Base-by-base conservation (phyloP, 371 early-diverging fungal species). In the Rhizopus sp. region DNA sequence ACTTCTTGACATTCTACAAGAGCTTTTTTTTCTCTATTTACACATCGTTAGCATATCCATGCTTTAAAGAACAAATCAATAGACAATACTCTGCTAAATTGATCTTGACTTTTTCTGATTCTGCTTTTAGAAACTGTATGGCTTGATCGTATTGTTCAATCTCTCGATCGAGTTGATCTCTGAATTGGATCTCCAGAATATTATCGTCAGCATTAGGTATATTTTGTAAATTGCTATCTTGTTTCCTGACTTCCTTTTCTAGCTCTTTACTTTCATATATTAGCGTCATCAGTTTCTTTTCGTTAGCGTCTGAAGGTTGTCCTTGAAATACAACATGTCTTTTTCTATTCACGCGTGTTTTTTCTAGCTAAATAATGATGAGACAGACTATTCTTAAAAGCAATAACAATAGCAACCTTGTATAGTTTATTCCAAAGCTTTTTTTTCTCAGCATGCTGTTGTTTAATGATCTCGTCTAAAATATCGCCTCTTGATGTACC, bases 351-450 rank as follows among this genome's bases (percentile, higher is more conserved):
- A 16, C 7, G 5, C 39, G 38, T 23, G 41, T 35, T 4, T 53
- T 29, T 57, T 65, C 50, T 13, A 65, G 46, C 57, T 63, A 48
- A 32, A 9, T 50, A 17, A 35, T n/a, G 23, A 33, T 12, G 29
- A 4, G 12, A 23, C 30, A 44, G 12, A 34, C 17, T 29, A 16
- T 9, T 23, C 6, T 17, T 10, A 31, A 33, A 45, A 44, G 3
- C 29, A 48, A 17, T n/a, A 9, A 17, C 47, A 13, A 16, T 13
- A 37, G 13, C 23, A 59, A 70, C 76, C 34, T 68, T 34, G 37
- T 77, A 68, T 6, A 73, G 63, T 54, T 57, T 45, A 33, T 63
- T 47, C 74, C 74, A 77, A 35, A 73, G 57, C 40, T 17, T 12
- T 34, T 63, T 64, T 45, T 62, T 62, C 54, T 73, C 59, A 3